Base-by-base conservation (phyloP, 139 green algal genomes). In the Chlorella sp. region DNA sequence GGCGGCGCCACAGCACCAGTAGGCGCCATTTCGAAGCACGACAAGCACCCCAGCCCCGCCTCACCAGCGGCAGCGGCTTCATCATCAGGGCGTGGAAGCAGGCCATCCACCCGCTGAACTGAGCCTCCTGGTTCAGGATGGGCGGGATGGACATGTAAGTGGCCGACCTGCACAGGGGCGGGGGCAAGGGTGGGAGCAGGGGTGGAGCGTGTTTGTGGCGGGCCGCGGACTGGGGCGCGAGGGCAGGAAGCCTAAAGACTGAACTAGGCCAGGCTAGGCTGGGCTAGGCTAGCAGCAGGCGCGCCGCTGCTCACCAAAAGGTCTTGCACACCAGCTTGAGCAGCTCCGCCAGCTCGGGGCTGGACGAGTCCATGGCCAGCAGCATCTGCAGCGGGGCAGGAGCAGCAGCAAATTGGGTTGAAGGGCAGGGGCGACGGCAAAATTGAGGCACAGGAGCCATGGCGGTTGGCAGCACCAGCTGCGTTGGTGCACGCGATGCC, bases 61-160 rank as follows among this genome's bases (percentile, higher is more conserved):
- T 21, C 63, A 95, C 92, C 89, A 81, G 60, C n/a, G 97, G 97
- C 74, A 98, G 86, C 1, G 89, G 90, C 81, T 85, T 86, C 13
- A 87, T 87, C 65, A 98, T 79, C 13, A 96, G 87, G 4, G 85
- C 81, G 70, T 95, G 92, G 62, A 99, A 88, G 55, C 78, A 89
- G 28, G 76, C 88, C 92, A 99, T 98, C 96, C 97, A 98, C 13
- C 87, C 94, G 1, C 64, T 38, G 85, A 98, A 98, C 74, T 94
- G 88, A 30, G 91, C 78, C 25, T 86, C 81, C 64, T 94, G 83
- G 36, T 93, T 68, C 90, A 99, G 85, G 34, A 92, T n/a, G 21
- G 90, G 51, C 0, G 97, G 97, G 25, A 98, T 89, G 34, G 89
- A 93, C 92, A 99, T 96, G 92, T 98, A 99, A 67, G 91, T 97